These are phyloP conservation scores for Metschnikowia bowlesiae DNA, from an alignment of 805 yeast species.

Conservation along the genomic window DNA sequence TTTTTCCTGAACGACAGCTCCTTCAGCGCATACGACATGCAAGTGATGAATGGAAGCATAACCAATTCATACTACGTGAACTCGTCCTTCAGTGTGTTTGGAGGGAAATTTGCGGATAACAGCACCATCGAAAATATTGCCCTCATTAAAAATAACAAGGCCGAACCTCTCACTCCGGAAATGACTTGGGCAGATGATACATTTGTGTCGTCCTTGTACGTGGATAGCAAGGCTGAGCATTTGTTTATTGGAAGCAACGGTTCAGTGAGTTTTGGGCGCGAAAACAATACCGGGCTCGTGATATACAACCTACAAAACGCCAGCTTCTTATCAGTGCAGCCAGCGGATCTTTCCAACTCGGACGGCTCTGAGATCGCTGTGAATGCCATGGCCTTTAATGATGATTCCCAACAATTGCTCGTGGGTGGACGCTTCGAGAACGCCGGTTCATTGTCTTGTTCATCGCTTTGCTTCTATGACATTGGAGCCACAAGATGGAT, in stretches of 20 bases:
- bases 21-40: conserved; percentile 22
- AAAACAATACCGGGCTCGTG: conserved; percentile 41
- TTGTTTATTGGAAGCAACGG: conserved; percentile 48
- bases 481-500: conserved; percentile 52
- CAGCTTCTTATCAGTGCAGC: conserved; percentile 44
- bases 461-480: conserved; percentile 64
- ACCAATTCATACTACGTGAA: conserved; percentile 44
- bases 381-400: conserved; percentile 34
- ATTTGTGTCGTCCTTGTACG: conserved; percentile 30
- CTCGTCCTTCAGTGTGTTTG: conserved; percentile 48
- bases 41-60: conserved; percentile 21
- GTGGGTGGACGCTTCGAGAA: conserved; percentile 71
- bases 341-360: conserved; percentile 42
- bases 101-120: conserved; percentile 50
- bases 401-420: conserved; percentile 37
- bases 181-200: conserved; percentile 25
- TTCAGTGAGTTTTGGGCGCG: conserved; percentile 20
- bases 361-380: conserved; percentile 39
- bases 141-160: conserved; percentile 20
- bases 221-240: conserved; percentile 27
- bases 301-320: conserved; percentile 46
- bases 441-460: conserved; percentile 56
- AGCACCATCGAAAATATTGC: conserved; percentile 24
- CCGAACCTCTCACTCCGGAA: conserved; percentile 20
- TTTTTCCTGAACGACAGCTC: conserved; percentile 18